A percentile compares a stretch with the other conserved stretches of the same genome.
Conservation (phyloP, 208 protist species). For the Acanthamoeba quina region DNA sequence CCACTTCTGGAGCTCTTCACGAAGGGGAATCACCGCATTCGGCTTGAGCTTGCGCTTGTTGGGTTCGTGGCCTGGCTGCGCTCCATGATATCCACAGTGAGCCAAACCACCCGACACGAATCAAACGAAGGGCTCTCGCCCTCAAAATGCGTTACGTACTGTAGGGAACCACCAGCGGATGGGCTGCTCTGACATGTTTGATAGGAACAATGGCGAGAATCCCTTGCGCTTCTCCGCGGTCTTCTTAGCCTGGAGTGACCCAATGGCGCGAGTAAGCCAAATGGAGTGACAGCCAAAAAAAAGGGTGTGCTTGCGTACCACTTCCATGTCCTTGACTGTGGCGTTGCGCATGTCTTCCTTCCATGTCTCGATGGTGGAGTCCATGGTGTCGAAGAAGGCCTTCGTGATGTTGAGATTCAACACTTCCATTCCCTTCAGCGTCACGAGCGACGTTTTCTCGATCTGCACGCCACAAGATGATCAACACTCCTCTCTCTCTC, state of each 20-base stretch:
- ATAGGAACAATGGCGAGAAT: conserved; percentile 58
- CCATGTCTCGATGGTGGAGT: conserved; percentile 66
- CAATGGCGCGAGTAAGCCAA: too few relatives aligned
- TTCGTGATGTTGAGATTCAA: conserved; percentile 73
- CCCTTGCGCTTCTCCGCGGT: conserved; percentile 66
- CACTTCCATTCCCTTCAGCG: background rate
- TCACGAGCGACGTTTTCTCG: conserved; percentile 20
- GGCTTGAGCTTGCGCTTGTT: conserved; percentile 30
- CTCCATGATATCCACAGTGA: background rate
- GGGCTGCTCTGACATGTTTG: conserved; percentile 53
- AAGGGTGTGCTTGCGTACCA: background rate
- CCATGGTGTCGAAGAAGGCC: conserved; percentile 74
- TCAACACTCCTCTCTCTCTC: too few relatives aligned
- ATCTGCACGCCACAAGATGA: conserved; percentile 3
- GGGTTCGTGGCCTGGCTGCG: background rate
- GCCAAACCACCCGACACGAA: background rate
- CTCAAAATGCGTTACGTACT: background rate
- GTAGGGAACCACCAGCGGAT: conserved; percentile 61
- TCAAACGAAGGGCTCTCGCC: background rate
- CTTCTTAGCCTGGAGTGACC: conserved; percentile 4
- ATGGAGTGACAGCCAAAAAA: background rate
- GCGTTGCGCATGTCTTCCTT: conserved; percentile 36
- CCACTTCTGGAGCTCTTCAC: conserved; percentile 53
- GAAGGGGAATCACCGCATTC: conserved; percentile 25
- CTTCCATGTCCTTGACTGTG: conserved; percentile 48